Conservation (phyloP, 139 green algal species). For the Bryopsis sp. region DNA sequence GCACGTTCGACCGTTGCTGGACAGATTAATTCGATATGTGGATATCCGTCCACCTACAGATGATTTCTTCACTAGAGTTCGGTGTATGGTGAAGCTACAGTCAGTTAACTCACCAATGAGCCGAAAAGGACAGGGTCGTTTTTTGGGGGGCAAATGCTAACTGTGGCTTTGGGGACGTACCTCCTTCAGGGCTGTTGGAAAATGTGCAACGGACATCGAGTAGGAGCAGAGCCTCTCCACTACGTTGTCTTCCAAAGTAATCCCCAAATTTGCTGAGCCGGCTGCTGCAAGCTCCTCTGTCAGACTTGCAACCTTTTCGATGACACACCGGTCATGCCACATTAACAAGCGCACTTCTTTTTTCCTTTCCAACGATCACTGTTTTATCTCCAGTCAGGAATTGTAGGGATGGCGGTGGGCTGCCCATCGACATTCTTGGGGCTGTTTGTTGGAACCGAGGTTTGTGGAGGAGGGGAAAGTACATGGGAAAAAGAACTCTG, state of each 20-base stretch:
- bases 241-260: conserved; percentile 46
- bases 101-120: not conserved
- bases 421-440: too few species aligned
- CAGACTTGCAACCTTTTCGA: conserved; percentile 43
- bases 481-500: too few species aligned
- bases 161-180: conserved; percentile 21
- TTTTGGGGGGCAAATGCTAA: not conserved
- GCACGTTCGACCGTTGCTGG: not conserved
- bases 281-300: conserved; percentile 78
- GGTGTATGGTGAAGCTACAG: not conserved
- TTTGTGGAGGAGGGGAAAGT: too few species aligned
- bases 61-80: not conserved
- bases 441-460: too few species aligned
- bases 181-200: conserved; percentile 97
- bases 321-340: not conserved
- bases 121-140: not conserved
- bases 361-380: too few species aligned
- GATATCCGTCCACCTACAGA: not conserved
- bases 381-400: too few species aligned
- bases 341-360: too few species aligned
- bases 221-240: conserved; percentile 81
- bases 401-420: too few species aligned
- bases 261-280: conserved; percentile 47
- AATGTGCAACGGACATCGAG: conserved; percentile 82
- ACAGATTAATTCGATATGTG: not conserved